A percentile compares a stretch with the other conserved stretches of the same genome.
Conservation (phyloP, 2,329 filamentous ascomycete genomes). For the Epichloe coenophiala region DNA sequence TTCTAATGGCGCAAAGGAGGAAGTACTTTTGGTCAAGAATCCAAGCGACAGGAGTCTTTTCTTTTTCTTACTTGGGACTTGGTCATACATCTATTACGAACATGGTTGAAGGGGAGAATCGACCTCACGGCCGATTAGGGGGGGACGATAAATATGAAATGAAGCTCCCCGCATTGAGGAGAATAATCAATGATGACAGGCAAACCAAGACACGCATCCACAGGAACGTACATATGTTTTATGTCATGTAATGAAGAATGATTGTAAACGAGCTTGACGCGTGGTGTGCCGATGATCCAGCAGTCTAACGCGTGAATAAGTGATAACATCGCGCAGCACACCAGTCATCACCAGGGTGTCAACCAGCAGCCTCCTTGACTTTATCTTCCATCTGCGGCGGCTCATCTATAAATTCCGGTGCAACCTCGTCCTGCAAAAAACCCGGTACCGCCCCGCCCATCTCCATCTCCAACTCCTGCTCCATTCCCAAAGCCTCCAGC, state of each 20-base stretch:
- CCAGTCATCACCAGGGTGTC: constrained; percentile 1
- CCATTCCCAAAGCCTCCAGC: constrained; percentile 83
- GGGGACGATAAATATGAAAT: background rate
- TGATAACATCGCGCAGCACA: background rate
- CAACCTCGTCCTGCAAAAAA: constrained; percentile 80
- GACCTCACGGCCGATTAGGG: background rate
- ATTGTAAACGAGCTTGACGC: background rate
- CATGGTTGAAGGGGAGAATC: too few species aligned
- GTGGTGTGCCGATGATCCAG: background rate
- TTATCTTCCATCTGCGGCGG: constrained; percentile 59
- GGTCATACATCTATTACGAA: background rate
- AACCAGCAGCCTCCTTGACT: constrained; percentile 67
- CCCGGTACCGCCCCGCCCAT: constrained; percentile 56
- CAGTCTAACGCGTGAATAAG: background rate
- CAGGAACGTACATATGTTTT: background rate
- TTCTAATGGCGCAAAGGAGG: background rate
- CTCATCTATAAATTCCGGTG: constrained; percentile 86
- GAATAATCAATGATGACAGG: background rate
- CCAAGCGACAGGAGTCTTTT: background rate
- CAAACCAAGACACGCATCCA: background rate
- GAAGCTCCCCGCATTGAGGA: background rate
- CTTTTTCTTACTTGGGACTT: background rate
- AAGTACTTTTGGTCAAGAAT: background rate
- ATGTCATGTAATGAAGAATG: background rate
- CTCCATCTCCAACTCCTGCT: constrained; percentile 73